Conservation (phyloP, 306 rosid genomes). For the Malus sylvestris region DNA sequence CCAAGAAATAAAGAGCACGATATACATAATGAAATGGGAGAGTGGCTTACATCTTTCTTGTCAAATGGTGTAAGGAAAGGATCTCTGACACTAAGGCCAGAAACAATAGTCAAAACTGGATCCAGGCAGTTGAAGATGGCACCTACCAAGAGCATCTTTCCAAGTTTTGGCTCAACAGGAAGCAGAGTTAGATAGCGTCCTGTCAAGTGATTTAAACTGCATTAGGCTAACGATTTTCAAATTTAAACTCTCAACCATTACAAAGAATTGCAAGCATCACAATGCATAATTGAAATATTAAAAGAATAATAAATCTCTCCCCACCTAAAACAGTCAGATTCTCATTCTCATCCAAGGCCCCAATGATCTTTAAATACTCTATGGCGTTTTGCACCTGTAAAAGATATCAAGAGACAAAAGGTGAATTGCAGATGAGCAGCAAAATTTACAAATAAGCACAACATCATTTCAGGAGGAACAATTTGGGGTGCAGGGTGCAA, state of each 20-base stretch:
- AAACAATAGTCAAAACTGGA: conserved; percentile 82
- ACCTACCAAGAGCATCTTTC: conserved; percentile 88
- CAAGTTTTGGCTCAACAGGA: conserved; percentile 98
- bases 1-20: background rate
- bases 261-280: conserved; percentile 12
- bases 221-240: conserved; percentile 10
- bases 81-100: conserved; percentile 96
- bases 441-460: conserved; percentile 1
- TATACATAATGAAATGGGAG: background rate
- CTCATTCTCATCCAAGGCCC: conserved; percentile 88
- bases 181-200: conserved; percentile 74
- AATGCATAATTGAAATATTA: background rate
- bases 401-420: conserved; percentile 19
- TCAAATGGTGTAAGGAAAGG: conserved; percentile 82
- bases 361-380: conserved; percentile 74
- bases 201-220: conserved; percentile 35
- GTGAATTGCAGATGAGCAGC: conserved; percentile 16
- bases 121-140: conserved; percentile 84
- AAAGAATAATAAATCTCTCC: conserved; percentile 2
- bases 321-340: conserved; percentile 76
- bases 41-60: conserved; percentile 77
- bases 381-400: conserved; percentile 87
- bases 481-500: background rate
- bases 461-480: background rate
- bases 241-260: background rate